Conservation (phyloP, 345 rosid species). For the Linum usitatissimum region DNA sequence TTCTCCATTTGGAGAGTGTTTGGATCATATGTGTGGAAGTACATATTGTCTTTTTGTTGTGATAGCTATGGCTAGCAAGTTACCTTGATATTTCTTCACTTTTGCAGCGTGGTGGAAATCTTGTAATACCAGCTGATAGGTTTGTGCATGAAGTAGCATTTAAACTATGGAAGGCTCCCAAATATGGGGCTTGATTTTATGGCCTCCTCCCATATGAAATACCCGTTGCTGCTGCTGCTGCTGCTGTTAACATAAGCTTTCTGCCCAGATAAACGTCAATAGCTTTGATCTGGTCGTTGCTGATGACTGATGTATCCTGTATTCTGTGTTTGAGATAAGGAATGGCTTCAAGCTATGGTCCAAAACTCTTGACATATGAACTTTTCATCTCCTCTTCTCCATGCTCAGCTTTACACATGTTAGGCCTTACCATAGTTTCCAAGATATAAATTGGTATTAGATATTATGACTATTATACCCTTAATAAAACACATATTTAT, state of each 20-base stretch:
- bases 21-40: background rate
- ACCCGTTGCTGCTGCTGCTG: background rate
- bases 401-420: too few relatives aligned
- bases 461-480: too few relatives aligned
- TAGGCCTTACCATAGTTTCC: too few relatives aligned
- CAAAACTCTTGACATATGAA: too few relatives aligned
- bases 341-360: too few relatives aligned
- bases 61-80: background rate
- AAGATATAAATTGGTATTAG: too few relatives aligned
- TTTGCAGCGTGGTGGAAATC: conserved; percentile 55
- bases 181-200: conserved; percentile 65
- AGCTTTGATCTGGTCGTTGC: too few relatives aligned
- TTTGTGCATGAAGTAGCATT: conserved; percentile 92
- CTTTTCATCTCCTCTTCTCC: too few relatives aligned
- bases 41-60: background rate
- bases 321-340: too few relatives aligned
- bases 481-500: too few relatives aligned
- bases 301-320: too few relatives aligned
- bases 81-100: background rate
- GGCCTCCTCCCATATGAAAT: background rate
- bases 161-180: conserved; percentile 98
- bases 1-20: background rate
- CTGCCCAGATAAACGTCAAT: too few relatives aligned
- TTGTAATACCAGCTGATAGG: conserved; percentile 82
- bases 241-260: background rate